Conservation (phyloP, 2,329 filamentous ascomycete species). For the Colletotrichum agaves region DNA sequence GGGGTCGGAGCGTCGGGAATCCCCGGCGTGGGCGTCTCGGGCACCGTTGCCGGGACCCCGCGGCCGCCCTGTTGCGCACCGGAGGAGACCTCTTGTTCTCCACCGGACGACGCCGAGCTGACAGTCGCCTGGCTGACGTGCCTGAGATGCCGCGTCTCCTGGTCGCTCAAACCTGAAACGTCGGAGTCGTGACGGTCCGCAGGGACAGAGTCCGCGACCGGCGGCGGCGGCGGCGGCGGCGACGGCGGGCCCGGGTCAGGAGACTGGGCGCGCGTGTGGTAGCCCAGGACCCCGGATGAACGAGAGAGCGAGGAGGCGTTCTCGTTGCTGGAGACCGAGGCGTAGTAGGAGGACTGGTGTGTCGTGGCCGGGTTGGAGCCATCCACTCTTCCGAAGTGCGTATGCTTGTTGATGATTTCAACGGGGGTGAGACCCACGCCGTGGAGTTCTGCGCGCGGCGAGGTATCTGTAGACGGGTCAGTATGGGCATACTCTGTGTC, state of each 20-base stretch:
- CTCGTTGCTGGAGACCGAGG: constrained; percentile 38
- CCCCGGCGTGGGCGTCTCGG: constrained; percentile 30
- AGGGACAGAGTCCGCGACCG: constrained; percentile 18
- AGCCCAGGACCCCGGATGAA: constrained; percentile 31
- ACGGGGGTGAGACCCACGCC: constrained; percentile 53
- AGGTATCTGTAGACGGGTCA: constrained; percentile 50
- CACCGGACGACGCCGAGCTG: constrained; percentile 42
- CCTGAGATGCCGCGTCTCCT: constrained; percentile 52
- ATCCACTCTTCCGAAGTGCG: constrained; percentile 42
- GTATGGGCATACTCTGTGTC: too few species aligned
- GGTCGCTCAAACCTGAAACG: constrained; percentile 54
- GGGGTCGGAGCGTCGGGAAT: constrained; percentile 30
- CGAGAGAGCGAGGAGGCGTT: constrained; percentile 36
- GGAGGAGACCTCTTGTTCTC: not conserved
- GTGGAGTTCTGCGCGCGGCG: constrained; percentile 56
- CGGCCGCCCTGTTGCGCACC: constrained; percentile 13
- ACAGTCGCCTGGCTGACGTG: constrained; percentile 55
- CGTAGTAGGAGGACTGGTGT: constrained; percentile 45
- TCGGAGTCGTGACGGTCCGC: constrained; percentile 48
- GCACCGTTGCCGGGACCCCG: constrained; percentile 18
- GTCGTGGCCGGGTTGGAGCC: constrained; percentile 41
- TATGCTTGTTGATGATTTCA: constrained; percentile 52
- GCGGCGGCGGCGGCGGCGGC: constrained; percentile 14
- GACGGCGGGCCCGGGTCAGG: constrained; percentile 29
- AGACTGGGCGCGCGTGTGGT: constrained; percentile 24